Conservation (phyloP, 179 eudicot genomes). For the Corrigiola litoralis region DNA sequence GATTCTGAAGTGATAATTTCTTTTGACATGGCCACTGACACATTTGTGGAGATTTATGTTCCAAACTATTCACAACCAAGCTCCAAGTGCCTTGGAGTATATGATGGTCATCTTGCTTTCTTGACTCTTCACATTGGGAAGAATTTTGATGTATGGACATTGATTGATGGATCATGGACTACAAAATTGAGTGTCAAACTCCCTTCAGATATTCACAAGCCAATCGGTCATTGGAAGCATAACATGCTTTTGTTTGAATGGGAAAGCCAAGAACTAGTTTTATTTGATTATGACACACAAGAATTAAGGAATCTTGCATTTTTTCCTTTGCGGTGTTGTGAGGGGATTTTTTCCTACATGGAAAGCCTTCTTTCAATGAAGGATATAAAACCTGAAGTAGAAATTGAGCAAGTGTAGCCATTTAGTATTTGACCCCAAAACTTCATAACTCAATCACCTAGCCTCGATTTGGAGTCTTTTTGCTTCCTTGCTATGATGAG, state of each 20-base stretch:
- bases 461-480: too few relatives aligned
- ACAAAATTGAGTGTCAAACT: not conserved
- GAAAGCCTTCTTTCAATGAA: constrained; percentile 21
- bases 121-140: not conserved
- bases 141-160: constrained; percentile 7
- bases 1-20: constrained; percentile 10
- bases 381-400: too few relatives aligned
- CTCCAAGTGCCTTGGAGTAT: constrained; percentile 6
- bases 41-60: constrained; percentile 8
- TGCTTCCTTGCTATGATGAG: too few relatives aligned
- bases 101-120: constrained; percentile 17
- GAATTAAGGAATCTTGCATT: constrained; percentile 3
- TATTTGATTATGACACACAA: constrained; percentile 4
- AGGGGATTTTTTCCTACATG: constrained; percentile 13
- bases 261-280: not conserved
- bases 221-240: constrained; percentile 16
- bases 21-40: constrained; percentile 5
- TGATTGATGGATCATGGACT: constrained; percentile 14
- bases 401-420: too few relatives aligned
- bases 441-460: too few relatives aligned
- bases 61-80: constrained; percentile 5
- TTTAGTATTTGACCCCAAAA: too few relatives aligned
- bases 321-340: not conserved
- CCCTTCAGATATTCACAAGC: not conserved
- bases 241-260: not conserved